phyloP scores from a whole-genome alignment of 2,329 filamentous ascomycete genomes.

The Fusarium sp. region DNA sequence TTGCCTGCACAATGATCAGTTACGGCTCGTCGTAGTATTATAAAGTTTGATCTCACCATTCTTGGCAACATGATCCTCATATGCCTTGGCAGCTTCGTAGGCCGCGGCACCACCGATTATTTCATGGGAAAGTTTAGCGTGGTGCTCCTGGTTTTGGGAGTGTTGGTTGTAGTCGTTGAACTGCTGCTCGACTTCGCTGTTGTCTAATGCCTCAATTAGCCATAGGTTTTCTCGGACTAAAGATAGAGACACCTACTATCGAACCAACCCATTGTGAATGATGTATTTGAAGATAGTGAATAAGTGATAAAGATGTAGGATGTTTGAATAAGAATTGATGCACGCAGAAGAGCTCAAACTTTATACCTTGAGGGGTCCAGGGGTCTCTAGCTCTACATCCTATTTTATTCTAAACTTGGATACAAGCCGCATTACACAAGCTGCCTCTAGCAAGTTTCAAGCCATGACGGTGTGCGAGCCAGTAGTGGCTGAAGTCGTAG shows the following conservation, averaged over 20 bases:
- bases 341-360: background rate
- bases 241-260: background rate
- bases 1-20: background rate
- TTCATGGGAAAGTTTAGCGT: slow-evolving; percentile 46
- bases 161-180: slow-evolving; percentile 42
- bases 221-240: background rate
- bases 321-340: background rate
- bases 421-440: background rate
- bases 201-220: slow-evolving; percentile 17
- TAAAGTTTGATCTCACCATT: slow-evolving; percentile 31
- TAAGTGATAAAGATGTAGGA: background rate
- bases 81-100: slow-evolving; percentile 46
- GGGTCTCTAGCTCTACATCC: background rate
- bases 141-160: slow-evolving; percentile 19
- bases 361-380: slow-evolving; percentile 10
- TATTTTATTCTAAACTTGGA: slow-evolving; percentile 9
- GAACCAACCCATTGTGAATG: slow-evolving; percentile 29
- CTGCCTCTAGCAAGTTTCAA: background rate
- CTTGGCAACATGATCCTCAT: slow-evolving; percentile 42
- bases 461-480: background rate
- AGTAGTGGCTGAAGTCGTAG: background rate
- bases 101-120: slow-evolving; percentile 46
- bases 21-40: too few species aligned
- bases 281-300: background rate
- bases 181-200: slow-evolving; percentile 19